These are phyloP conservation scores for Tulasnella sp. DNA, from an alignment of 768 basidiomycete genomes.

Conservation along the genomic window DNA sequence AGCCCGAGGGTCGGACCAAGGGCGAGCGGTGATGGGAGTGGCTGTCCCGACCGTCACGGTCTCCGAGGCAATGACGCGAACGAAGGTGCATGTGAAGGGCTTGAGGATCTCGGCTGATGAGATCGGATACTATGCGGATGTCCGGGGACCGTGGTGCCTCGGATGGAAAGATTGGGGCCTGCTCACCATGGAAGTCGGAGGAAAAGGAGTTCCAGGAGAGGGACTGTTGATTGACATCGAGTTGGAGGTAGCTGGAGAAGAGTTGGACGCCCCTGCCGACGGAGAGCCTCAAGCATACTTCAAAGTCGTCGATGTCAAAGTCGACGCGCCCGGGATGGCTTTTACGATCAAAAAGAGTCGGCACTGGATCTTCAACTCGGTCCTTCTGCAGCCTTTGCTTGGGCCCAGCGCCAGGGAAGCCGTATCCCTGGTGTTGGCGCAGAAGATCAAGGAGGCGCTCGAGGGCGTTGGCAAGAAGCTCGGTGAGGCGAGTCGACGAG, in stretches of 20 bases:
- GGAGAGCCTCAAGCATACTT: neutral
- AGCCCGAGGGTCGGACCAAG: neutral
- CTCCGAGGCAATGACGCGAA: neutral
- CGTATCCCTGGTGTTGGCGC: neutral
- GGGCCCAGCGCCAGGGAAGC: neutral
- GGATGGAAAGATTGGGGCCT: constrained; percentile 12
- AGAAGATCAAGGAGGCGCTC: neutral
- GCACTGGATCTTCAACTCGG: constrained; percentile 12
- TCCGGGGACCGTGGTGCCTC: neutral
- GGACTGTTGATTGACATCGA: constrained; percentile 5
- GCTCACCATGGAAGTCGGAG: constrained; percentile 9
- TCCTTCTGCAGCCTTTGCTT: constrained; percentile 6
- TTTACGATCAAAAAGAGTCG: constrained; percentile 1
- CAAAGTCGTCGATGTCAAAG: neutral
- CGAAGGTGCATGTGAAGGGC: constrained; percentile 6
- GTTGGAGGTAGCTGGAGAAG: constrained; percentile 1
- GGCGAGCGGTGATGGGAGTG: neutral
- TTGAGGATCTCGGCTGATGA: constrained; percentile 5
- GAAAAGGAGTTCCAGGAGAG: neutral
- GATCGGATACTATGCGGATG: constrained; percentile 4
- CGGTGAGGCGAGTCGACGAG: neutral
- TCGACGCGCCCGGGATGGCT: constrained; percentile 3
- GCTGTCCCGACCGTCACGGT: neutral
- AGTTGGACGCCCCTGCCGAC: neutral
- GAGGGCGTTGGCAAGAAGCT: neutral